phyloP scores from a whole-genome alignment of 1,284 basidiomycete genomes.

The Tetrapyrgos nigripes region DNA sequence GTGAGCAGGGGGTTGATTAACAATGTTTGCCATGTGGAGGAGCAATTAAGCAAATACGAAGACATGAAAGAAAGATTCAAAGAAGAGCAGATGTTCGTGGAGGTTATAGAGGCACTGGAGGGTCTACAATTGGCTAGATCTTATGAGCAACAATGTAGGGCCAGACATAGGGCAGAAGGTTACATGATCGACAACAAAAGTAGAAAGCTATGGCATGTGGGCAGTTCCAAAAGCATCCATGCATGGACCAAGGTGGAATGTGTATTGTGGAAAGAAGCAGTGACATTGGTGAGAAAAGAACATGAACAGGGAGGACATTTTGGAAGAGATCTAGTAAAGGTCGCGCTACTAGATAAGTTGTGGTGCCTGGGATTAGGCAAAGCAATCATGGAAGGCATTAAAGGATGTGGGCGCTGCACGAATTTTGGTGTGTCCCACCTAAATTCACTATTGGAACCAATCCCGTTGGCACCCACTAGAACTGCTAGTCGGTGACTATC shows the following conservation, averaged over 20 bases:
- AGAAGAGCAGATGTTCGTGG: slow-evolving; percentile 29
- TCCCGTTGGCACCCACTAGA: slow-evolving; percentile 42
- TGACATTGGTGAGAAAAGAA: slow-evolving; percentile 1
- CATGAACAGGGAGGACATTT: slow-evolving; percentile 35
- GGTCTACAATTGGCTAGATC: not conserved
- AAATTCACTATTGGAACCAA: slow-evolving; percentile 39
- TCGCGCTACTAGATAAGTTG: slow-evolving; percentile 29
- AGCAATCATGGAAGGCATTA: slow-evolving; percentile 33
- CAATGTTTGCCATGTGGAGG: slow-evolving; percentile 29
- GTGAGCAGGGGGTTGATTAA: slow-evolving; percentile 29
- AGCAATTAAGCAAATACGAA: not conserved
- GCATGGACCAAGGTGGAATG: slow-evolving; percentile 25
- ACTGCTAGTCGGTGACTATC: slow-evolving; percentile 39
- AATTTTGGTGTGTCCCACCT: slow-evolving; percentile 31
- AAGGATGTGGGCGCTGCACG: slow-evolving; percentile 33
- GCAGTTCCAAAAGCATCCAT: slow-evolving; percentile 17
- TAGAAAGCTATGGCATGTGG: slow-evolving; percentile 37
- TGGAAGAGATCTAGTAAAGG: slow-evolving; percentile 34
- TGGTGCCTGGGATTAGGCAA: slow-evolving; percentile 35
- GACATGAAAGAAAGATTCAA: slow-evolving; percentile 28
- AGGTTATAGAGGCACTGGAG: slow-evolving; percentile 35
- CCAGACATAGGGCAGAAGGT: slow-evolving; percentile 29
- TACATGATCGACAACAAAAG: slow-evolving; percentile 39
- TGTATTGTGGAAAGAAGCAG: slow-evolving; percentile 18
- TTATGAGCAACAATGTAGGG: slow-evolving; percentile 14